phyloP scores from a whole-genome alignment of 108 stramenopile genomes.

The Cyclotella baltica region DNA sequence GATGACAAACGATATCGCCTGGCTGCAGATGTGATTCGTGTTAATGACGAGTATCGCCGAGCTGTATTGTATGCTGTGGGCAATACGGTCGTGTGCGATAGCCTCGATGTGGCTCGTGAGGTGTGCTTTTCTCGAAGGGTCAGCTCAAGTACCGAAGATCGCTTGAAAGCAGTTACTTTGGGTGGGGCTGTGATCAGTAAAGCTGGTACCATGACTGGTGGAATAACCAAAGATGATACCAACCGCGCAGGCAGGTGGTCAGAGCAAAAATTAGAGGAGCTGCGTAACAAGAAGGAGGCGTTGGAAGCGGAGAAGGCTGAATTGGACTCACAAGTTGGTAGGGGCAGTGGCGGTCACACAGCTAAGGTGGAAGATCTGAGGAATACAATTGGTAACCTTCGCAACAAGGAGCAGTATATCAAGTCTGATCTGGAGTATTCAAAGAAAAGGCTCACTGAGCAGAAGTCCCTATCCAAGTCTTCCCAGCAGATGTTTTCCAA shows the following conservation, averaged over 20 bases:
- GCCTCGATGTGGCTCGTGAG: constrained; percentile 90
- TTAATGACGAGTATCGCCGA: constrained; percentile 73
- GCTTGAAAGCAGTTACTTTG: constrained; percentile 96
- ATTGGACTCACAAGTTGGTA: constrained; percentile 63
- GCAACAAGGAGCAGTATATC: constrained; percentile 76
- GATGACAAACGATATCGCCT: constrained; percentile 81
- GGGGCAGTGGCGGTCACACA: constrained; percentile 51
- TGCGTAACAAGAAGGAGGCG: constrained; percentile 74
- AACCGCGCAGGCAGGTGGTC: constrained; percentile 82
- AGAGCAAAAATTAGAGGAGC: constrained; percentile 73
- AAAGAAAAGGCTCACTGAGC: constrained; percentile 75
- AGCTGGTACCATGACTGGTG: constrained; percentile 98
- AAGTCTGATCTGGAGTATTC: constrained; percentile 84
- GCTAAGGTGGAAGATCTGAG: constrained; percentile 77
- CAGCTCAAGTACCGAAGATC: constrained; percentile 41
- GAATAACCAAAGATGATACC: constrained; percentile 75
- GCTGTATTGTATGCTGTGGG: constrained; percentile 96
- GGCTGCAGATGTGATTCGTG: constrained; percentile 90
- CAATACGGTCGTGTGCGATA: constrained; percentile 94
- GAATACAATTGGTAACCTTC: constrained; percentile 71
- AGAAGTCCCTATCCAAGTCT: constrained; percentile 63
- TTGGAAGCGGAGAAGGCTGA: constrained; percentile 75
- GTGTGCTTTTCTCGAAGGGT: constrained; percentile 74
- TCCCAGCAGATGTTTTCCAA: constrained; percentile 59
- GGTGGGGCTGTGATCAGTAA: constrained; percentile 95